Conservation (phyloP, 208 protist genomes). For the Wallacemonas sp. region DNA sequence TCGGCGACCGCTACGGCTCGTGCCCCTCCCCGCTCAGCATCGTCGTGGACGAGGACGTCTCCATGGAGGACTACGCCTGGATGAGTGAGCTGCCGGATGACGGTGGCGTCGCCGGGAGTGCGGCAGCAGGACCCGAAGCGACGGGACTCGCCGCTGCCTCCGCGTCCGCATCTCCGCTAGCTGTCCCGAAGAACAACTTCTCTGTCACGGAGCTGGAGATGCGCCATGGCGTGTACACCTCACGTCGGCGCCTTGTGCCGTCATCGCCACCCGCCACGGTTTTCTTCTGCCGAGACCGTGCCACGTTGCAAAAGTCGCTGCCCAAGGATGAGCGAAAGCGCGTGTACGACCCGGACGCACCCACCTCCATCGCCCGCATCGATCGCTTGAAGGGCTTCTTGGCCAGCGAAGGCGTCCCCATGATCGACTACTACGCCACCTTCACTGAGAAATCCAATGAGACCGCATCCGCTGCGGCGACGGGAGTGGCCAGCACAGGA, state of each 20-base stretch:
- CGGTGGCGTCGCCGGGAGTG: slow-evolving; percentile 3
- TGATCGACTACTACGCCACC: slow-evolving; percentile 59
- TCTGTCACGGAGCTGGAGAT: slow-evolving; percentile 97
- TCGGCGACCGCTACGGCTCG: slow-evolving; percentile 91
- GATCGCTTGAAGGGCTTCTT: slow-evolving; percentile 41
- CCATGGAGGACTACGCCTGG: slow-evolving; percentile 68
- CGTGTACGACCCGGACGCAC: slow-evolving; percentile 65
- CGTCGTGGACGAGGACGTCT: slow-evolving; percentile 73
- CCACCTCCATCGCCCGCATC: slow-evolving; percentile 35
- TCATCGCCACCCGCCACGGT: slow-evolving; percentile 31
- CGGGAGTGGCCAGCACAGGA: neutral
- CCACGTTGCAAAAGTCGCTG: slow-evolving; percentile 39
- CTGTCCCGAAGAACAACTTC: slow-evolving; percentile 20
- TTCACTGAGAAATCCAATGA: slow-evolving; percentile 17
- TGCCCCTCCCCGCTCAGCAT: slow-evolving; percentile 68
- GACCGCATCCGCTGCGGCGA: neutral
- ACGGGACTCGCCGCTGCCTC: neutral
- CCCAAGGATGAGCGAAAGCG: slow-evolving; percentile 24
- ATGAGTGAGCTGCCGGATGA: slow-evolving; percentile 33
- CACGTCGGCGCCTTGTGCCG: slow-evolving; percentile 30
- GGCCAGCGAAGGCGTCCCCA: slow-evolving; percentile 18
- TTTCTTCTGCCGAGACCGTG: slow-evolving; percentile 79
- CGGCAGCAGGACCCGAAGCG: no score
- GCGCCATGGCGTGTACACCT: slow-evolving; percentile 81
- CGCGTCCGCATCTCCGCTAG: neutral